Evolutionary conservation across 805 yeast genomes (phyloP), one percentile per base, ranked within the genome.

Genomic region (Huiozyma sinensis): DNA sequence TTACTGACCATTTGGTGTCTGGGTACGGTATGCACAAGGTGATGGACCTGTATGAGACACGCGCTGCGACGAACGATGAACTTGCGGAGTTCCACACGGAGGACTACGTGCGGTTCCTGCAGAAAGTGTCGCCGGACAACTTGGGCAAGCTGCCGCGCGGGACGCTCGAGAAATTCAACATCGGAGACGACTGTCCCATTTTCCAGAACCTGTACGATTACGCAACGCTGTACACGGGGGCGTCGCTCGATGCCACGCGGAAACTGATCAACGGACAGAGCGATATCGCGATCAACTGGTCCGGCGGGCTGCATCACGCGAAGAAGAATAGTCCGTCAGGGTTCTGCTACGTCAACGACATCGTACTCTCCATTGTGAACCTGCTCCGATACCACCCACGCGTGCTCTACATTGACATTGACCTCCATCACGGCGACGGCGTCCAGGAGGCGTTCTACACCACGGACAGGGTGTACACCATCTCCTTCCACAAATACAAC

Each of bases 231-330:
- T 81, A 83, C 38, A 89, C 95, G 5, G 95, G 95, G 47, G 95
- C 94, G 1, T 82, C 92, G 3, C 71, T 87, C 70, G 95, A 88
- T 58, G 96, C 95, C 13, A 83, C 95, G 8, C 81, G 92, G 5
- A 77, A 88, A 57, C 70, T 88, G 53, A 78, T 82, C 49, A 71
- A 83, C 42, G 86, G 88, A 11, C 86, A 83, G 62, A 81, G 92
- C 54, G 95, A 88, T 61, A 81, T 87, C 50, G 96, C 96, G 33
- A 83, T 88, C 56, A 88, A 88, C 63, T 87, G 89, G 76, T 85
- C 95, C 7, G 96, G 96, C 47, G 96, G 96, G 4, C 68, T 87
- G 49, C 96, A 87, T 60, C 96, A 87, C 60, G 96, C 96, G 10
- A 87, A 87, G 57, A 87, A 87, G 64, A 76, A 80, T 34, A 94